These are phyloP conservation scores for Sphaerulina populicola DNA, from an alignment of 2,329 filamentous ascomycete genomes.

Conservation along the genomic window DNA sequence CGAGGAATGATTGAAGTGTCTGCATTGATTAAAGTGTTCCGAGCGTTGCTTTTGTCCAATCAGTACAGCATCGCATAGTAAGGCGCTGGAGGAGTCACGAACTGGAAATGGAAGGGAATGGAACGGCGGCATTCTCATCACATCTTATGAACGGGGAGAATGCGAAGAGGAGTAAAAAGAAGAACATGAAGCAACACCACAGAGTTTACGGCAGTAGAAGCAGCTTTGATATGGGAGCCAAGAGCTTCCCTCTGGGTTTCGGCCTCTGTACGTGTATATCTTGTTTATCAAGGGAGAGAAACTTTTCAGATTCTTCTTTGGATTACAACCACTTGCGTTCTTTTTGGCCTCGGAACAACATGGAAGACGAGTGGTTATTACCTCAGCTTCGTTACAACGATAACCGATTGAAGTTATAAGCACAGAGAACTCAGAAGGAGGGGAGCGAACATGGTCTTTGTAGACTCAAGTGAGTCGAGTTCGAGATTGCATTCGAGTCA, in stretches of 20 bases:
- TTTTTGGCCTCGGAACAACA: too few relatives aligned
- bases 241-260: not conserved
- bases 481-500: too few relatives aligned
- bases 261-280: too few relatives aligned
- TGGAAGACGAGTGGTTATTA: too few relatives aligned
- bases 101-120: not conserved
- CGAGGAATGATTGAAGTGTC: not conserved
- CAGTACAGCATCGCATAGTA: slow-evolving; percentile 14
- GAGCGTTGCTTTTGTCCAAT: slow-evolving; percentile 13
- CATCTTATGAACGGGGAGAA: not conserved
- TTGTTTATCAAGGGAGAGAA: too few relatives aligned
- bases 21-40: slow-evolving; percentile 5
- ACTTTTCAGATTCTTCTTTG: too few relatives aligned
- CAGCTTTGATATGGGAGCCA: slow-evolving; percentile 1
- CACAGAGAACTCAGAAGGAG: too few relatives aligned
- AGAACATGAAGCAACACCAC: not conserved
- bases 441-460: too few relatives aligned
- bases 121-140: not conserved
- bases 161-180: not conserved
- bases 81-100: slow-evolving; percentile 8
- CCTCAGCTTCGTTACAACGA: too few relatives aligned
- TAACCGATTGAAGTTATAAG: too few relatives aligned
- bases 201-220: slow-evolving; percentile 7
- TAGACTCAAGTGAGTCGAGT: too few relatives aligned
- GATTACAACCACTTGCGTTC: too few relatives aligned